A percentile compares a stretch with the other conserved stretches of the same genome.
These are phyloP conservation scores for Saccharomyces hybrid DNA, from an alignment of 1,139 yeast species.

Conservation along the genomic window DNA sequence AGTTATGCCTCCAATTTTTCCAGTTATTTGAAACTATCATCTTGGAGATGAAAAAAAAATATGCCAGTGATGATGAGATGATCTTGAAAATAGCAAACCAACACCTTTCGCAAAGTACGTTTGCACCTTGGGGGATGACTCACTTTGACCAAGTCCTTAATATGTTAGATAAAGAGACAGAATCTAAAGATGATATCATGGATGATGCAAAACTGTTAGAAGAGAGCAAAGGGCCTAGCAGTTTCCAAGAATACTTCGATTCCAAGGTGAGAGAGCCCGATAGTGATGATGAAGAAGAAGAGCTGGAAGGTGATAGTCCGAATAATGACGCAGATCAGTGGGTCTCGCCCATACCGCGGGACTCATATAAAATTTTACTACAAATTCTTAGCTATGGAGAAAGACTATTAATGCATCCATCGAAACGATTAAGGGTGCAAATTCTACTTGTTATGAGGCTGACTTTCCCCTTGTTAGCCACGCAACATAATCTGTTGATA, in stretches of 20 bases:
- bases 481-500: constrained; percentile 50
- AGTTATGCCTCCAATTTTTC: constrained; percentile 70
- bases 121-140: constrained; percentile 22
- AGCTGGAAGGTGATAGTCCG: neutral
- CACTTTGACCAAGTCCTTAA: constrained; percentile 16
- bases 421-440: constrained; percentile 48
- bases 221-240: constrained; percentile 16
- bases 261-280: constrained; percentile 15
- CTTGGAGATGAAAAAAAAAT: constrained; percentile 43
- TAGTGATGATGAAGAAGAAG: constrained; percentile 24
- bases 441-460: constrained; percentile 46
- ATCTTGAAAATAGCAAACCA: constrained; percentile 8
- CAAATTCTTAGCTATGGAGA: constrained; percentile 65
- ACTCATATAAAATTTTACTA: constrained; percentile 50
- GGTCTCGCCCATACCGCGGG: constrained; percentile 57
- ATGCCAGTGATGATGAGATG: constrained; percentile 28
- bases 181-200: constrained; percentile 4
- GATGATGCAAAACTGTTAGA: neutral
- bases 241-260: constrained; percentile 29
- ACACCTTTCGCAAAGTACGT: constrained; percentile 10
- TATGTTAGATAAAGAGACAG: constrained; percentile 13
- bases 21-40: constrained; percentile 61
- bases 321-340: constrained; percentile 34
- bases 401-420: constrained; percentile 60
- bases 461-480: constrained; percentile 55